These are phyloP conservation scores for Thecaphora thlaspeos DNA, from an alignment of 1,284 basidiomycete genomes.

Conservation along the genomic window DNA sequence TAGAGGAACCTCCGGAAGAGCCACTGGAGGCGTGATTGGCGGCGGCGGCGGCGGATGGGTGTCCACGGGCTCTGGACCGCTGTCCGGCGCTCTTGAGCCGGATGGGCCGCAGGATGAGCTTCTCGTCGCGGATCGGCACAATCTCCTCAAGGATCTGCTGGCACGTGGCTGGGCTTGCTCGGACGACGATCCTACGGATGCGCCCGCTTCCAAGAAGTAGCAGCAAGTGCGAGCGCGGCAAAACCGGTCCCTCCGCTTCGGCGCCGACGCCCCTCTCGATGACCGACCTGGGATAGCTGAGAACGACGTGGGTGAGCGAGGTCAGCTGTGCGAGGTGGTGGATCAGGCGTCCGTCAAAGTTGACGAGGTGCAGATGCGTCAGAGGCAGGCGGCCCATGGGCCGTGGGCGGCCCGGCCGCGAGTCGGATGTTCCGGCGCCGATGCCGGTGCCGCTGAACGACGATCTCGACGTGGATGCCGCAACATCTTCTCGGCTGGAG, in stretches of 20 bases:
- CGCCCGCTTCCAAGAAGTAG: slow-evolving; percentile 25
- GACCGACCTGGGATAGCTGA: slow-evolving; percentile 21
- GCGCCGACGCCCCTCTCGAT: too few species aligned
- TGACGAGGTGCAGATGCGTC: slow-evolving; percentile 25
- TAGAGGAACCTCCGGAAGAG: slow-evolving; percentile 1
- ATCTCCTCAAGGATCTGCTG: slow-evolving; percentile 28
- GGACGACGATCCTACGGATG: slow-evolving; percentile 16
- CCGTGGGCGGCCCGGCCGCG: too few species aligned
- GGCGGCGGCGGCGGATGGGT: neutral
- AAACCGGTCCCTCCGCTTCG: neutral
- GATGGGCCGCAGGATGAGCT: slow-evolving; percentile 30
- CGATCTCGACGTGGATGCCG: too few species aligned
- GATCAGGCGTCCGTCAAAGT: slow-evolving; percentile 27
- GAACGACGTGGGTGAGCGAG: slow-evolving; percentile 29
- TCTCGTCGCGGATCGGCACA: slow-evolving; percentile 19
- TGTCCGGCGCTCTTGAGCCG: neutral
- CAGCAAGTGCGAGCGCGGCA: slow-evolving; percentile 21
- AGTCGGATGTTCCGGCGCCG: neutral
- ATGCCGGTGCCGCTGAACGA: neutral
- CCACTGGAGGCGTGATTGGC: slow-evolving; percentile 1
- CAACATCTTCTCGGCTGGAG: too few species aligned
- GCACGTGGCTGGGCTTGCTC: slow-evolving; percentile 17
- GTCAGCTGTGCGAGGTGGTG: slow-evolving; percentile 23
- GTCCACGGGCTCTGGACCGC: neutral
- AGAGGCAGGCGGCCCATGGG: slow-evolving; percentile 10